Base-by-base conservation (phyloP, 2,329 filamentous ascomycete species). In the Curvularia hawaiiensis region DNA sequence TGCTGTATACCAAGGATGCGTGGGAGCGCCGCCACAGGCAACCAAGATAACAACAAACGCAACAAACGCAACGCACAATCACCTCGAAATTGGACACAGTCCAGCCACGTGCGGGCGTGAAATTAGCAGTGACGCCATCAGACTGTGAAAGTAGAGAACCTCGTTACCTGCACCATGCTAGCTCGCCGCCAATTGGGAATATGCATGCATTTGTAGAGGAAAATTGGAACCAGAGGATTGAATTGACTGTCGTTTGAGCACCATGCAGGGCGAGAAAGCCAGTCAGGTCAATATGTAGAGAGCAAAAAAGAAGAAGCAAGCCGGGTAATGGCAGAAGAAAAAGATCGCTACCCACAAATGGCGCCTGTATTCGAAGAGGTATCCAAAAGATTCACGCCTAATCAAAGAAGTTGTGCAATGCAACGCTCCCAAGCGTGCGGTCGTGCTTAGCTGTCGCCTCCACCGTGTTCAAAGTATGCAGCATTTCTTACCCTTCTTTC, bases 291-390 rank as follows among this genome's bases (percentile, higher is more conserved):
- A 51, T 45, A 51, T 49, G 51, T 56, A 64, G 47, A 47, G n/a
- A 48, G 47, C 38, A 54, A 52, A 51, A 51, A 59, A 41, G 50
- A 62, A 56, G 61, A 56, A 63, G 54, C 51, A 62, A 53, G 54
- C 62, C 66, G 58, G 62, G 66, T 67, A 64, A 66, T 67, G 64
- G 60, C 56, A 65, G 55, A 68, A 68, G 56, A 64, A 70, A 52
- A 71, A 73, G 58, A 73, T 69, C 72, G 73, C 75, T 77, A 74
- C 73, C 74, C 72, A 72, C 67, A 67, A 56, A 72, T 69, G 73
- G 75, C 74, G 74, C 75, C 73, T 60, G 67, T 65, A 67, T 65
- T 58, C 64, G 68, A 68, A 50, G 63, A 77, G 73, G 74, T 76
- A 76, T 77, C 74, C 74, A 66, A 72, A 72, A 71, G 70, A 68